Base-by-base conservation (phyloP, 2,329 filamentous ascomycete species). In the Alternaria incomplexa region DNA sequence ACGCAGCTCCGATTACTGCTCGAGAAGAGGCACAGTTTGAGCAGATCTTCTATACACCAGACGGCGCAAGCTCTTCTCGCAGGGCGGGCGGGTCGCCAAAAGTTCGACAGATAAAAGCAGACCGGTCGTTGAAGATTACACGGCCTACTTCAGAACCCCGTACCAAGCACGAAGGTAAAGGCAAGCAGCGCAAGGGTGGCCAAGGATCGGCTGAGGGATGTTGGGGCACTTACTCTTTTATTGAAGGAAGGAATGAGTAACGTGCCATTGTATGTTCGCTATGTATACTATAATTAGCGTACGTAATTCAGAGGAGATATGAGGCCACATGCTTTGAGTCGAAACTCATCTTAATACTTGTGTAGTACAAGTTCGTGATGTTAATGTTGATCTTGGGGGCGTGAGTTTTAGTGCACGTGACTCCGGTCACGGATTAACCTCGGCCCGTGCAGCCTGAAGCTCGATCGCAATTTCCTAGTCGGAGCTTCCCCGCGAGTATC, bases 401-500 rank as follows among this genome's bases (percentile, higher is more conserved):
- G n/a, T 53, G n/a, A 30, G 11, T 26, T 7, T 23, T 1, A 4
- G 17, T 8, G 32, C 67, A 69, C 67, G 67, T 69, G 67, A 64
- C n/a, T n/a, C 6, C 36, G 28, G 28, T 6, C 3, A 11, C 65
- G 65, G 67, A 69, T 48, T 58, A 69, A 59, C 51, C 13, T 36
- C 48, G 63, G 50, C 53, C 63, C 67, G 67, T 62, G 63, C 45
- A 58, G 66, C 69, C 69, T 72, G 63, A 60, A 66, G 67, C 64
- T 66, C 57, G 56, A 61, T 64, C 69, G 70, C 66, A 71, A 69
- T 68, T 71, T 72, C 66, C 67, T 58, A 62, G 62, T 58, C 62
- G 56, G 57, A 70, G 66, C 66, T 65, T 68, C 65, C 70, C 67
- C 67, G 69, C 69, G 62, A 64, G 58, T 61, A 52, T 62, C 67